Percentiles rank a stretch among this genome's conserved stretches.
Conservation (phyloP, 2,329 filamentous ascomycete species). For the Neonectria faginata region DNA sequence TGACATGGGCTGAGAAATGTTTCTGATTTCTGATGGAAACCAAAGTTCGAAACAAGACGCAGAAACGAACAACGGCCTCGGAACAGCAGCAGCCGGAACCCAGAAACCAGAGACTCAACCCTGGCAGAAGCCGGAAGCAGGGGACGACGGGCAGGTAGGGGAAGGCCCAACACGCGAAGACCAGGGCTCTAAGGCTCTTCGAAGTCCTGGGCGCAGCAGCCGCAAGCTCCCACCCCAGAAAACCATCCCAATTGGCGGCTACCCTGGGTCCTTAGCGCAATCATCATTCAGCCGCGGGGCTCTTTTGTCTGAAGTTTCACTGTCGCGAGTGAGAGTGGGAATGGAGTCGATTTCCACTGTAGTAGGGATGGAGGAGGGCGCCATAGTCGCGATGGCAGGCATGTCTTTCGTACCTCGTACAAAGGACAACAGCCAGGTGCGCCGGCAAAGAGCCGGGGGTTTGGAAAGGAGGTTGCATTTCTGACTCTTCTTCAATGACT, state of each 20-base stretch:
- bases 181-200: conserved; percentile 26
- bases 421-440: not conserved
- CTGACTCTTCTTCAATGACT: conserved; percentile 24
- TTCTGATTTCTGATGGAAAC: conserved; percentile 1
- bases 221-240: conserved; percentile 31
- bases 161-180: not conserved
- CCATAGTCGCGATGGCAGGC: not conserved
- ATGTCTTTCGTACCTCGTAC: not conserved
- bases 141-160: not conserved
- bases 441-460: conserved; percentile 8
- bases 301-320: conserved; percentile 24
- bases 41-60: conserved; percentile 21
- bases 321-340: conserved; percentile 3
- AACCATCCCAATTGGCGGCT: conserved; percentile 31
- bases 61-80: not conserved
- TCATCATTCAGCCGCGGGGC: conserved; percentile 30
- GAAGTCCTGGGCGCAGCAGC: conserved; percentile 39
- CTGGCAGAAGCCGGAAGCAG: conserved; percentile 1
- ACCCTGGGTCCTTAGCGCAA: conserved; percentile 10
- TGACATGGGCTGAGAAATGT: not conserved
- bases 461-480: conserved; percentile 23
- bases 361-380: not conserved
- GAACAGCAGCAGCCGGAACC: conserved; percentile 1
- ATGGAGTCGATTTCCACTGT: conserved; percentile 6
- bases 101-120: conserved; percentile 4